phyloP scores from a whole-genome alignment of 2,329 filamentous ascomycete genomes.

The Capronia coronata region DNA sequence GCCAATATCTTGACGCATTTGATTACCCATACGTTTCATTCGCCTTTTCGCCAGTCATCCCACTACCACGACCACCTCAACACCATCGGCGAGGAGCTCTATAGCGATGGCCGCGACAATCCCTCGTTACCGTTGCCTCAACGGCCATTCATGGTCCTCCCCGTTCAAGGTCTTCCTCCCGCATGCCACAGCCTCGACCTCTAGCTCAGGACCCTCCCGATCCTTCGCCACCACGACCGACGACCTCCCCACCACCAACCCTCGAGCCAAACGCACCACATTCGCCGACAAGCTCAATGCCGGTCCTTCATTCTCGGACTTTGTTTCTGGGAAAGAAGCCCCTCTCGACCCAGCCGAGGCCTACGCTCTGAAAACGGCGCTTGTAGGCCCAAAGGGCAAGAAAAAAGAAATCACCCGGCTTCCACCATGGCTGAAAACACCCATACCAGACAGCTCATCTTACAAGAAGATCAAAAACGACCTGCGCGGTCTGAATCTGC shows the following conservation, averaged over 20 bases:
- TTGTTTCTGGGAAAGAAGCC: constrained; percentile 46
- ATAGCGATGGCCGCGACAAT: constrained; percentile 19
- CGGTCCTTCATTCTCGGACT: constrained; percentile 59
- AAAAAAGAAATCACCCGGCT: constrained; percentile 66
- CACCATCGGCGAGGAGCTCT: background rate
- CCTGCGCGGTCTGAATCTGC: constrained; percentile 76
- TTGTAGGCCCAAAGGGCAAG: constrained; percentile 55
- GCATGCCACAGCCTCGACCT: background rate
- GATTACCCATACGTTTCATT: constrained; percentile 1
- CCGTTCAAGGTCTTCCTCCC: constrained; percentile 28
- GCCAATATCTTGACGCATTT: background rate
- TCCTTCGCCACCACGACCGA: constrained; percentile 42
- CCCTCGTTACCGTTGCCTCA: constrained; percentile 22
- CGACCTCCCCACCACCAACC: constrained; percentile 34
- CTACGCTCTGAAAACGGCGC: constrained; percentile 55
- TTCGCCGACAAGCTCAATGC: constrained; percentile 60
- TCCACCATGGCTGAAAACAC: constrained; percentile 92
- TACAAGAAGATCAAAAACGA: constrained; percentile 95
- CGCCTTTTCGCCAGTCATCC: constrained; percentile 1
- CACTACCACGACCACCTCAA: background rate
- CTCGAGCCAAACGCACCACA: constrained; percentile 42
- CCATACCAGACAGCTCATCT: constrained; percentile 77
- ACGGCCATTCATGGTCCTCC: constrained; percentile 26
- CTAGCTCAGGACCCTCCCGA: constrained; percentile 26
- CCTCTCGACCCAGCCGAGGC: constrained; percentile 45